Base-by-base conservation (phyloP, 371 early-diverging fungal species). In the Batrachochytrium dendrobatidis region DNA sequence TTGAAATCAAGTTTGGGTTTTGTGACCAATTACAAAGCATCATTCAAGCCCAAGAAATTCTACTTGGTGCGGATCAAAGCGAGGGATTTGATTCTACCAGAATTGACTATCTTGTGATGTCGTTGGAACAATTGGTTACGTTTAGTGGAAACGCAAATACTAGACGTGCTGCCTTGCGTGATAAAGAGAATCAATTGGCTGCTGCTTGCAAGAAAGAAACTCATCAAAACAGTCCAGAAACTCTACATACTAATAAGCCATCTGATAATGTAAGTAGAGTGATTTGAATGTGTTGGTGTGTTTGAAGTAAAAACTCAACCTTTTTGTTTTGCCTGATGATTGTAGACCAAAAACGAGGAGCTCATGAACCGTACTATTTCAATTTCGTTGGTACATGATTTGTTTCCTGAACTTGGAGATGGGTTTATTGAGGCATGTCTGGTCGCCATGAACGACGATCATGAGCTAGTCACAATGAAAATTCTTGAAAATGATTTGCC, bases 341-440 rank as follows among this genome's bases (percentile, higher is more conserved):
- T n/a, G n/a, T n/a, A n/a, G n/a, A n/a, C n/a, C n/a, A n/a, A 57
- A 15, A 25, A 62, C 51, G 66, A 79, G 30, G 79, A 76, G 18
- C 73, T 75, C 60, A 62, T 84, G 56, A 72, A 72, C 57, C 75
- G 75, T 8, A 72, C 73, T 12, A 20, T 74, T 10, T 73, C 82
- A 17, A 85, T 93, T 29, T 83, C 85, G 0, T 88, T 91, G 60
- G 69, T 94, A 0, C 84, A 83, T 35, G 93, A 93, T 55, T 50
- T 94, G 39, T 88, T 94, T 52, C 89, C 93, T 0, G 89, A 89
- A 49, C 71, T 92, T 15, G 92, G 91, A 15, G 88, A 86, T 29
- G 92, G 93, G 1, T 92, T 92, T 64, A 79, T 94, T 45, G 88
- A 89, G 61, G 73, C 89, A 1, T 92, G 91, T 61, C 74, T 94